Base-by-base conservation (phyloP, 495 filamentous ascomycete genomes). In the Aspergillus bertholletiae region DNA sequence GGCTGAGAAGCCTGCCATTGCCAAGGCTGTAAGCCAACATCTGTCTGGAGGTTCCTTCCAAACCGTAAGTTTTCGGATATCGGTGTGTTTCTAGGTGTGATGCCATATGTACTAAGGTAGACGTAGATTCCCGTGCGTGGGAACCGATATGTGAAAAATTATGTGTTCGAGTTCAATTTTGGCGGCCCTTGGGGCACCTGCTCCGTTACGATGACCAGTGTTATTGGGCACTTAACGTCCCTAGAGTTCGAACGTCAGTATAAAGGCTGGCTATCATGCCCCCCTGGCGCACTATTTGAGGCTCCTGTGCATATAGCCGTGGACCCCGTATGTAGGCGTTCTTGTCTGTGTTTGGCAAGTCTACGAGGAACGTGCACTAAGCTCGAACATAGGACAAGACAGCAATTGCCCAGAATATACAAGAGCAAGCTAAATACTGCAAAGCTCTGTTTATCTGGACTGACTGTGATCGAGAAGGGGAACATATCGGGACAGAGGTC, bases 401-500 rank as follows among this genome's bases (percentile, higher is more conserved):
- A 60, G 73, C 83, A 17, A 88, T 97, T 51, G 90, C 92, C 8
- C 75, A 83, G 5, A 98, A 98, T 63, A 97, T 98, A 62, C 77
- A 84, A 44, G 69, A 75, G 6, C 84, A 94, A 68, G 94, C 95
- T 12, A 80, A 80, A 41, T 77, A 80, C 60, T 74, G 82, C 50
- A 79, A 77, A 59, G 83, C 83, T 18, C 77, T 98, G 13, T 94
- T 91, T 68, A 96, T 98, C 61, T 98, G 94, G 94, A 98, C 94
- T 1, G 94, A 98, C 78, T 97, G 94, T 72, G 94, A 98, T 77
- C 85, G 92, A 46, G 94, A 98, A 78, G 94, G 94, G 15, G 94
- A 98, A 70, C 87, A 97, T 62, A 98, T 98, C 56, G 94, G 94
- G 1, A 75, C 87, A n/a, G 95, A 97, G 64, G 91, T 98, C 48